Evolutionary conservation across 345 rosid species (phyloP).

Genomic region (Boechera divaricarpa): DNA sequence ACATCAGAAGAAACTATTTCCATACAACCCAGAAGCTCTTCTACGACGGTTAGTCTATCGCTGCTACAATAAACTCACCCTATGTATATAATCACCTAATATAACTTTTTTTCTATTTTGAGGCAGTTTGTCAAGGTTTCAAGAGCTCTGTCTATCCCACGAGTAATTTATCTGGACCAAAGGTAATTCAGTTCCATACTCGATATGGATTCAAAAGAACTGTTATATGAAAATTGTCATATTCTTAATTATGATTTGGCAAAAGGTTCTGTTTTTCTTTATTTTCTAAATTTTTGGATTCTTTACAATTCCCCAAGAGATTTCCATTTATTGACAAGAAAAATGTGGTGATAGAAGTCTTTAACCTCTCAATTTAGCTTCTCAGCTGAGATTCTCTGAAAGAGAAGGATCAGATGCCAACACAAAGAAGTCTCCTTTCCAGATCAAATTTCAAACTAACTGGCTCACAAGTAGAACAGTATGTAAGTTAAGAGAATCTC

Average conservation of each 20-base stretch:
- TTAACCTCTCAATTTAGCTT: slow-evolving; percentile 18
- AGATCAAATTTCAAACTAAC: slow-evolving; percentile 22
- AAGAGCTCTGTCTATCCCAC: slow-evolving; percentile 53
- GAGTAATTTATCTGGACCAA: slow-evolving; percentile 31
- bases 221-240: slow-evolving; percentile 1
- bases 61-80: neutral
- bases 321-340: neutral
- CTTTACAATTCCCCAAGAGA: neutral
- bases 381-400: slow-evolving; percentile 35
- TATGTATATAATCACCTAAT: neutral
- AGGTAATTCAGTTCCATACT: slow-evolving; percentile 32
- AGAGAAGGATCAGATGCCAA: slow-evolving; percentile 42
- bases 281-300: neutral
- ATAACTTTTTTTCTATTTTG: slow-evolving; percentile 6
- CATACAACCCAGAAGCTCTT: slow-evolving; percentile 81
- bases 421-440: slow-evolving; percentile 24
- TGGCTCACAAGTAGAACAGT: slow-evolving; percentile 21
- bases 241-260: slow-evolving; percentile 11
- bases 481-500: slow-evolving; percentile 38
- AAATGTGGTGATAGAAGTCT: slow-evolving; percentile 10
- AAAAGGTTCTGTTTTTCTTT: neutral
- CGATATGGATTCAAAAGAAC: neutral
- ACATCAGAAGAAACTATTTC: slow-evolving; percentile 69
- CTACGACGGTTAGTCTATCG: slow-evolving; percentile 57
- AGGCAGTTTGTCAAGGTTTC: slow-evolving; percentile 59